A percentile compares a stretch with the other conserved stretches of the same genome.
Evolutionary conservation across 2,329 filamentous ascomycete species (phyloP).

Genomic region (Neofusicoccum kwambonambiense): DNA sequence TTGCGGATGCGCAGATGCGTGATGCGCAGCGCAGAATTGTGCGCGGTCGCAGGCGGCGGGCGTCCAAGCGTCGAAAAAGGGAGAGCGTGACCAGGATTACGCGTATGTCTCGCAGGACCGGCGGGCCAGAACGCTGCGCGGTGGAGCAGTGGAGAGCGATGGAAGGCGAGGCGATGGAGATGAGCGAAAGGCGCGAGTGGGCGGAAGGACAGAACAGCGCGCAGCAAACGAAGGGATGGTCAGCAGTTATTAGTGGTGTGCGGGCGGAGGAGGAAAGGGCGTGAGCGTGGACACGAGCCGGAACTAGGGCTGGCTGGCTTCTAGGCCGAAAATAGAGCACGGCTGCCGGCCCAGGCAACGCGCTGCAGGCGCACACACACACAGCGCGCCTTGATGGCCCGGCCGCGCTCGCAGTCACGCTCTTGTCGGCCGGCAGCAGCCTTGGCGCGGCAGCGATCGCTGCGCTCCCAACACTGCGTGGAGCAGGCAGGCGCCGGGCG

Average conservation of each 20-base stretch:
- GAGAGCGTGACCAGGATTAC: not conserved
- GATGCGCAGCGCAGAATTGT: not conserved
- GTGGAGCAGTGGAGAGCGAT: not conserved
- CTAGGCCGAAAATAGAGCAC: conserved; percentile 6
- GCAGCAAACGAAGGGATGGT: conserved; percentile 8
- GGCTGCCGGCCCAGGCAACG: too few species aligned
- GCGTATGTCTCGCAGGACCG: not conserved
- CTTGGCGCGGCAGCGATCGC: not conserved
- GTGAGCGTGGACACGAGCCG: conserved; percentile 9
- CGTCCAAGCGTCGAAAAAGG: conserved; percentile 7
- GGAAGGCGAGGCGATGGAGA: not conserved
- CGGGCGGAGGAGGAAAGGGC: not conserved
- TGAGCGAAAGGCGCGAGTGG: conserved; percentile 13
- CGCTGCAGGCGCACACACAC: too few species aligned
- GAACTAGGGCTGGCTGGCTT: not conserved
- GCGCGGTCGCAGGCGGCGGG: not conserved
- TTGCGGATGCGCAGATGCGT: not conserved
- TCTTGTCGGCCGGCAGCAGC: too few species aligned
- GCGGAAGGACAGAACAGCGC: conserved; percentile 8
- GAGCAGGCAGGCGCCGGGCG: not conserved
- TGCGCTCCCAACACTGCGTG: not conserved
- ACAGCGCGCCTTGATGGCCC: too few species aligned
- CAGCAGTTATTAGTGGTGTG: not conserved
- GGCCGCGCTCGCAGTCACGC: too few species aligned
- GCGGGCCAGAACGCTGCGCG: too few species aligned